Percentiles rank a stretch among this genome's conserved stretches.
Conservation (phyloP, 2,329 filamentous ascomycete species). For the Chaetomiaceae sp. region DNA sequence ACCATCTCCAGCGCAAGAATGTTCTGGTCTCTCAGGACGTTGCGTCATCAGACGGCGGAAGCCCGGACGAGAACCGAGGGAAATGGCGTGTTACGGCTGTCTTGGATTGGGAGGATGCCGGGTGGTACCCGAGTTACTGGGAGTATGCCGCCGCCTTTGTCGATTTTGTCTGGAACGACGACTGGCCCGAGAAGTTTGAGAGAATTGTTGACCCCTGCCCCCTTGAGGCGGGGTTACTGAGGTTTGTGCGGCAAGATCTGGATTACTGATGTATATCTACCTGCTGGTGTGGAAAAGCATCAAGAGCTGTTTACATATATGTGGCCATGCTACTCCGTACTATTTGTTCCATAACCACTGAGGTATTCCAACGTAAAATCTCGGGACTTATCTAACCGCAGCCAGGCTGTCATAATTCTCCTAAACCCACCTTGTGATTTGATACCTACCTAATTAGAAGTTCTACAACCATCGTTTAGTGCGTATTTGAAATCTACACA, state of each 20-base stretch:
- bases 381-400: too few species aligned
- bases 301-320: too few species aligned
- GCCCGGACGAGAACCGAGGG: not conserved
- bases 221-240: conserved; percentile 10
- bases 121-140: conserved; percentile 12
- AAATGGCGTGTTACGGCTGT: conserved; percentile 7
- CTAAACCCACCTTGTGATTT: too few species aligned
- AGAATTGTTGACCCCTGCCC: conserved; percentile 9
- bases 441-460: too few species aligned
- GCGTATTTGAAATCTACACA: too few species aligned
- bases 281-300: too few species aligned
- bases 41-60: not conserved
- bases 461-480: too few species aligned
- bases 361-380: too few species aligned
- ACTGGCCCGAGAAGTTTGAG: conserved; percentile 16
- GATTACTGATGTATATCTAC: conserved; percentile 4
- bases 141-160: conserved; percentile 8
- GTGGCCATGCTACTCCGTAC: too few species aligned
- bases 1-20: conserved; percentile 14
- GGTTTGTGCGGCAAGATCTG: conserved; percentile 13
- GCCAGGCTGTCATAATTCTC: too few species aligned
- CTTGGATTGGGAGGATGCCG: conserved; percentile 10
- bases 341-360: too few species aligned
- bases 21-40: conserved; percentile 1
- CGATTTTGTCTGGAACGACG: conserved; percentile 10